These are phyloP conservation scores for Hypsizygus marmoreus DNA, from an alignment of 768 basidiomycete species.

Conservation along the genomic window DNA sequence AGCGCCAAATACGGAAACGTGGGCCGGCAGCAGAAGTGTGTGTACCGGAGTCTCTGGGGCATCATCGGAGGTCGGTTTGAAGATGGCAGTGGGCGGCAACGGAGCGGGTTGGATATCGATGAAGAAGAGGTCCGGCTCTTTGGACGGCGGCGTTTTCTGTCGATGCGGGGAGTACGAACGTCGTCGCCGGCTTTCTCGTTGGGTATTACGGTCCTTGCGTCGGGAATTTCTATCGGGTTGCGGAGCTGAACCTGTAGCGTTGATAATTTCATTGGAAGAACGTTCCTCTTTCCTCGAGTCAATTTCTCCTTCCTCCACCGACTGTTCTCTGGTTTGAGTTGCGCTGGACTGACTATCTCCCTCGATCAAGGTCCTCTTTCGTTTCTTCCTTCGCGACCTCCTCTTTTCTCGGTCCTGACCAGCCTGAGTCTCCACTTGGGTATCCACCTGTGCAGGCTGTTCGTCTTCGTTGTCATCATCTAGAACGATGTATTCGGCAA, in stretches of 20 bases:
- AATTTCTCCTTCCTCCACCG: slow-evolving; percentile 20
- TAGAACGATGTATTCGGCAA: slow-evolving; percentile 4
- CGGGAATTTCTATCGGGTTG: background rate
- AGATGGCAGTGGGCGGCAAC: slow-evolving; percentile 26
- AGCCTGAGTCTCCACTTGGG: background rate
- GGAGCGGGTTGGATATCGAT: slow-evolving; percentile 48
- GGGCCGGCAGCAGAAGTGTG: slow-evolving; percentile 61
- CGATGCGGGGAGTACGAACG: slow-evolving; percentile 12
- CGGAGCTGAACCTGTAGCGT: background rate
- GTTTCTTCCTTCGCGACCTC: slow-evolving; percentile 24
- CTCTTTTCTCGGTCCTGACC: slow-evolving; percentile 12
- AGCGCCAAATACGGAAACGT: slow-evolving; percentile 61
- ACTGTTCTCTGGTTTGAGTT: slow-evolving; percentile 21
- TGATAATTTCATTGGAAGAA: background rate
- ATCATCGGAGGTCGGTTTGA: slow-evolving; percentile 10
- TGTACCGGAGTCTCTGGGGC: slow-evolving; percentile 19
- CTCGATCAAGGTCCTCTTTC: slow-evolving; percentile 25
- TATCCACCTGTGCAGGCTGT: background rate
- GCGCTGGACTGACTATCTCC: slow-evolving; percentile 17
- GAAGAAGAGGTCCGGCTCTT: slow-evolving; percentile 40
- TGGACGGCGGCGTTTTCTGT: slow-evolving; percentile 17
- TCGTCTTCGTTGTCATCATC: slow-evolving; percentile 5
- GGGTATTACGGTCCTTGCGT: slow-evolving; percentile 3
- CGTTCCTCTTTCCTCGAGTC: slow-evolving; percentile 1
- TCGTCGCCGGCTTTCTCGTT: slow-evolving; percentile 12